A percentile compares a stretch with the other conserved stretches of the same genome.
phyloP scores from a whole-genome alignment of 2,329 filamentous ascomycete genomes.

The Trichoderma lentiforme region DNA sequence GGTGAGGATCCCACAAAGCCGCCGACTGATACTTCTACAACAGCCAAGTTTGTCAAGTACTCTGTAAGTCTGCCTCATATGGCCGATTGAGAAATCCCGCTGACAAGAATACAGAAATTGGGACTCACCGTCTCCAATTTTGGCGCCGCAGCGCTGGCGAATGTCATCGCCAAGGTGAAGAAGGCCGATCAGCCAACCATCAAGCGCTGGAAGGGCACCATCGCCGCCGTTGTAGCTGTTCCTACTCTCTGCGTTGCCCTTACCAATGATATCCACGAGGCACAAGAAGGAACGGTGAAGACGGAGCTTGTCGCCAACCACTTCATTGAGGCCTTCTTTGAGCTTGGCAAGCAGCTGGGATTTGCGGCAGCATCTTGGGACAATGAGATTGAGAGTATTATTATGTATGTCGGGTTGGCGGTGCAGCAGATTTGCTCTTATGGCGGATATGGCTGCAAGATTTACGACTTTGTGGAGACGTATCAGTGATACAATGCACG shows the following conservation, averaged over 20 bases:
- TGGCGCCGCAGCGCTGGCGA: background rate
- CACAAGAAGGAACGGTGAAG: background rate
- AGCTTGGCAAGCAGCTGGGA: background rate
- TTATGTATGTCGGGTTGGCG: background rate
- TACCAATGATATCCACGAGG: background rate
- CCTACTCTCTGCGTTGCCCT: background rate
- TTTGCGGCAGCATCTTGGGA: background rate
- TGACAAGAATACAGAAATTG: background rate
- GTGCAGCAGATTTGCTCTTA: background rate
- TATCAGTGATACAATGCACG: background rate
- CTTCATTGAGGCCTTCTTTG: background rate
- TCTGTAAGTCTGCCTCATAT: background rate
- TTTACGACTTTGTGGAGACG: background rate
- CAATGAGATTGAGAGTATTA: background rate
- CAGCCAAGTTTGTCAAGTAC: background rate
- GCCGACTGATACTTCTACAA: background rate
- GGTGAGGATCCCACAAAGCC: background rate
- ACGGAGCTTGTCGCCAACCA: background rate
- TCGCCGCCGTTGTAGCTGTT: background rate
- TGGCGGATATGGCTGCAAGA: background rate
- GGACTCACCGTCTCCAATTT: background rate
- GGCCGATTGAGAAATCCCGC: background rate
- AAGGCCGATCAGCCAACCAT: background rate
- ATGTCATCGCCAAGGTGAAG: background rate
- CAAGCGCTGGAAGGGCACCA: background rate